Evolutionary conservation across 2,329 filamentous ascomycete species (phyloP), one percentile per base, ranked within the genome.

Genomic region (Fusarium foetens): DNA sequence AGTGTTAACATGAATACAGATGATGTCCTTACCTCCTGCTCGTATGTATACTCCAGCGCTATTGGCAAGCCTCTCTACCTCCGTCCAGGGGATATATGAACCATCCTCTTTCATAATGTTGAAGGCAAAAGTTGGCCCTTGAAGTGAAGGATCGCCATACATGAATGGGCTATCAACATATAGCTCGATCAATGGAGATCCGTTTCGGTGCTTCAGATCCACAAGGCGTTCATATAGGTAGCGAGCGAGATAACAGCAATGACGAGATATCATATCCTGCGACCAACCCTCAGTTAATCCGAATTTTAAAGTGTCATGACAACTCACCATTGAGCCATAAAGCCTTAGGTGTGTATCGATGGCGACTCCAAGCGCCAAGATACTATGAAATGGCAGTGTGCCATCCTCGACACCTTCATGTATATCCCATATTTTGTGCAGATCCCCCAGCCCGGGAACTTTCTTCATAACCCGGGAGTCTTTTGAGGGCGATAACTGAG

Each of bases 401-500:
- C 91, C 91, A 72, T 93, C 91, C 76, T 93, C 91, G 12, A 93
- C 84, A 4, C 85, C 84, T 45, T 90, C 88, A 74, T 92, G 89
- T 7, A 90, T 80, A 49, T 84, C 82, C 57, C 83, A 85, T 4
- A 76, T 74, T 21, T 78, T 72, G 29, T 75, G 73, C 27, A 79
- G 75, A 35, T 70, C 83, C 73, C 83, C 81, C 11, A 82, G 71
- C 9, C 83, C 83, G 60, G 78, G 76, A 6, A 76, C 63, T 51
- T 79, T 79, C 86, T 90, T 78, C 42, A 60, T 64, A 41, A 76
- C 68, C 25, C 67, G 71, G 19, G 57, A 58, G n/a, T 75, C 74
- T 33, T 72, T 74, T 19, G 77, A 58, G 14, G 76, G 76, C 11
- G 68, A 70, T 83, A 88, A 36, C 83, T 84, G 76, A 87, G 87